Evolutionary conservation across 371 early-diverging fungal species (phyloP).

Genomic region (Actinomortierella wolfii): DNA sequence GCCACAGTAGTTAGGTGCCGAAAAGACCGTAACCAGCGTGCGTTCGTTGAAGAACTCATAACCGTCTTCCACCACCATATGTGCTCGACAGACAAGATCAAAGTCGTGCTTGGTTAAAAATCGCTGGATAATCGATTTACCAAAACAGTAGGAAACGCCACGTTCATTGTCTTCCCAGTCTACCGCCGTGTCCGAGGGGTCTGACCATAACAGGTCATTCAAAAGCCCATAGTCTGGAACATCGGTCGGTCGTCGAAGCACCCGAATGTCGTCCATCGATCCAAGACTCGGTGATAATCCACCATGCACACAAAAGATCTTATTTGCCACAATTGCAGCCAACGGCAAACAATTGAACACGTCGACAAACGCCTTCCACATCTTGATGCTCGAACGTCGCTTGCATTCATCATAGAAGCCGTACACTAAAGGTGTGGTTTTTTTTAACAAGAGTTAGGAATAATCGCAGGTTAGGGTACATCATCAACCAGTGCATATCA

Average conservation of each 20-base stretch:
- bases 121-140: conserved; percentile 85
- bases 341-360: conserved; percentile 98
- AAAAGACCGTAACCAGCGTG: conserved; percentile 94
- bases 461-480: conserved; percentile 92
- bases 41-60: conserved; percentile 98
- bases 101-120: conserved; percentile 91
- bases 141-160: conserved; percentile 97
- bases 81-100: conserved; percentile 95
- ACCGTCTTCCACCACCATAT: conserved; percentile 99
- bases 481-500: conserved; percentile 96
- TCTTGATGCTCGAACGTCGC: conserved; percentile 89
- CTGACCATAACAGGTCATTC: conserved; percentile 92
- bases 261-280: conserved; percentile 94
- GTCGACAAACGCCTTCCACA: conserved; percentile 98
- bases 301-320: conserved; percentile 99
- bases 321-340: conserved; percentile 95
- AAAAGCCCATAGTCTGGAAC: conserved; percentile 96
- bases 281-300: conserved; percentile 91
- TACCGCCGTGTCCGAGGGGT: conserved; percentile 75
- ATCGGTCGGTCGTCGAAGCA: conserved; percentile 92
- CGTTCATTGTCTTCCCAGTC: conserved; percentile 99
- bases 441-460: too few species aligned
- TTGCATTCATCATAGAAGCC: conserved; percentile 99
- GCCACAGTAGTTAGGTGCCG: conserved; percentile 99
- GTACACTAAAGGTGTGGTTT: conserved; percentile 82